phyloP scores from a whole-genome alignment of 768 basidiomycete species.

The Xerocomellus dryophilus region DNA sequence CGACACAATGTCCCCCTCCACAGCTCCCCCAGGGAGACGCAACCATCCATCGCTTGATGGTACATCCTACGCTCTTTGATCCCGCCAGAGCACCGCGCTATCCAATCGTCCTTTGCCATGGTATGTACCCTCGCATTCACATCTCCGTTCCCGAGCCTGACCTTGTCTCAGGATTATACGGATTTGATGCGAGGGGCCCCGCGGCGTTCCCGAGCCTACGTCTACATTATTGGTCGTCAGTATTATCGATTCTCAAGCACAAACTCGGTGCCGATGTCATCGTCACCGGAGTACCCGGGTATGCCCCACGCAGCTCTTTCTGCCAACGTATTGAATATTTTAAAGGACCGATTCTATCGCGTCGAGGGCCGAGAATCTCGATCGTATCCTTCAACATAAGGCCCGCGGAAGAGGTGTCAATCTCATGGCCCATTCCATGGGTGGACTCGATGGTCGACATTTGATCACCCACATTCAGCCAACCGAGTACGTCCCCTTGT shows the following conservation, averaged over 20 bases:
- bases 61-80: slow-evolving; percentile 74
- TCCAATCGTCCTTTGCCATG: slow-evolving; percentile 95
- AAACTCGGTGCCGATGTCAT: slow-evolving; percentile 92
- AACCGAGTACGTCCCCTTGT: slow-evolving; percentile 77
- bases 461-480: slow-evolving; percentile 86
- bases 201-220: slow-evolving; percentile 76
- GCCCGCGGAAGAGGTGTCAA: slow-evolving; percentile 81
- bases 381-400: slow-evolving; percentile 63
- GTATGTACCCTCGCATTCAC: slow-evolving; percentile 36
- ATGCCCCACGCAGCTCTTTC: slow-evolving; percentile 27
- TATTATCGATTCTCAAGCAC: slow-evolving; percentile 74
- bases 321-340: background rate
- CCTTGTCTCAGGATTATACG: slow-evolving; percentile 70
- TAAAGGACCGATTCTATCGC: slow-evolving; percentile 84
- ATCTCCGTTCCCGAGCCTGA: background rate
- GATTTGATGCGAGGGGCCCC: slow-evolving; percentile 89
- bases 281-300: slow-evolving; percentile 93
- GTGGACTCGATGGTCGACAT: slow-evolving; percentile 91
- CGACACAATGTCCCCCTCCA: slow-evolving; percentile 4
- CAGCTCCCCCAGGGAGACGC: slow-evolving; percentile 20
- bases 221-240: slow-evolving; percentile 92
- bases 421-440: slow-evolving; percentile 97
- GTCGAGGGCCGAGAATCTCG: slow-evolving; percentile 72
- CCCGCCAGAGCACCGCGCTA: slow-evolving; percentile 78
- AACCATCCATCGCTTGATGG: slow-evolving; percentile 66